Conservation (phyloP, 2,329 filamentous ascomycete genomes). For the Alternaria solani region DNA sequence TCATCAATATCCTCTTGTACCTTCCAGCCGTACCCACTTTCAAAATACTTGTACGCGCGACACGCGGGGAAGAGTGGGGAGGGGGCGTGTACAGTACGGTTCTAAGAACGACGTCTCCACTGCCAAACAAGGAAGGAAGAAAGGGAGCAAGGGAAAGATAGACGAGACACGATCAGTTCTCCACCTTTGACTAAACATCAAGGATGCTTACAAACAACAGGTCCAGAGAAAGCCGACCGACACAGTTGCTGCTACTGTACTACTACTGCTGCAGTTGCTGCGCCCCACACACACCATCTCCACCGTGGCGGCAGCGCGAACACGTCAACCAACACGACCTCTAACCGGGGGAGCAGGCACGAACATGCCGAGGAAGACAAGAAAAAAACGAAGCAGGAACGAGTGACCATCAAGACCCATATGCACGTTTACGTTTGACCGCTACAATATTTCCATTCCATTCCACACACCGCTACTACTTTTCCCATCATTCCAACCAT, state of each 20-base stretch:
- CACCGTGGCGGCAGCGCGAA: conserved; percentile 2
- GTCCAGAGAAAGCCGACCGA: too few relatives aligned
- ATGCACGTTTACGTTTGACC: neutral
- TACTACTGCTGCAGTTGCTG: too few relatives aligned
- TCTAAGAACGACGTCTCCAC: neutral
- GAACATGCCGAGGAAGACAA: neutral
- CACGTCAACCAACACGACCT: neutral
- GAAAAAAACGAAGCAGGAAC: neutral
- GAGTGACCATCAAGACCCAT: neutral
- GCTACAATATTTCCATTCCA: neutral
- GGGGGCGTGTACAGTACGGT: too few relatives aligned
- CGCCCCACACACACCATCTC: conserved; percentile 14
- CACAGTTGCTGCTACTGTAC: neutral
- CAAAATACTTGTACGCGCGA: neutral
- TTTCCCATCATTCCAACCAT: neutral
- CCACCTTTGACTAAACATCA: too few relatives aligned
- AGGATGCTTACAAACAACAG: too few relatives aligned
- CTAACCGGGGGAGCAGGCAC: neutral
- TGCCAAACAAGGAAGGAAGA: too few relatives aligned
- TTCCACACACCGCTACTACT: neutral
- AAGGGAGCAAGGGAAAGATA: too few relatives aligned
- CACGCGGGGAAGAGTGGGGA: neutral
- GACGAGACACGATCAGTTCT: too few relatives aligned
- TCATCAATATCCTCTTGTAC: neutral
- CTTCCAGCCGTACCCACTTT: neutral